Conservation (phyloP, 2,329 filamentous ascomycete species). For the Fusarium sp. region DNA sequence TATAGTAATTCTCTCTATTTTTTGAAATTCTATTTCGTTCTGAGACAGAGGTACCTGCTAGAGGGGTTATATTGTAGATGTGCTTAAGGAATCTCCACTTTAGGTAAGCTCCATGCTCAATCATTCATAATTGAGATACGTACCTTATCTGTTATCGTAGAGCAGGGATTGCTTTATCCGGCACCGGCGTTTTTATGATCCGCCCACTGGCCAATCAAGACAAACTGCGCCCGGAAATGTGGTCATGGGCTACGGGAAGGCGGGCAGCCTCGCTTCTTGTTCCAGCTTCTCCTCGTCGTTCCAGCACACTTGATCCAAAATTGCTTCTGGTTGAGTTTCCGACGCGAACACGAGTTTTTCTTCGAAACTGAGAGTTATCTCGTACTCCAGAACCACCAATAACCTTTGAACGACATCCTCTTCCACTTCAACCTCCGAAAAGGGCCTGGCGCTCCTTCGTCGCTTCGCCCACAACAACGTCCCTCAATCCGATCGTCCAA, state of each 20-base stretch:
- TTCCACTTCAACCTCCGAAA: conserved; percentile 8
- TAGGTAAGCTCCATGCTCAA: no score
- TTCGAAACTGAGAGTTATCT: neutral
- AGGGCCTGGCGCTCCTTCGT: conserved; percentile 31
- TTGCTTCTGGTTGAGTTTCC: conserved; percentile 31
- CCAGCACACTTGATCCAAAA: conserved; percentile 47
- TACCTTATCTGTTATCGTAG: conserved; percentile 23
- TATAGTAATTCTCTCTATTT: no score
- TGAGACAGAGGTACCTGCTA: no score
- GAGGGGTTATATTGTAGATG: no score
- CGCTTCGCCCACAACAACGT: conserved; percentile 37
- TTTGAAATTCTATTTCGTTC: no score
- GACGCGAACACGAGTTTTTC: conserved; percentile 24
- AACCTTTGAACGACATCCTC: neutral
- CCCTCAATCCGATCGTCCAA: conserved; percentile 27
- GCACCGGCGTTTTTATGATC: conserved; percentile 46
- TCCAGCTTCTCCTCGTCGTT: conserved; percentile 48
- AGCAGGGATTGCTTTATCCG: conserved; percentile 25
- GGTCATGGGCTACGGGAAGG: conserved; percentile 52
- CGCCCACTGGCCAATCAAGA: conserved; percentile 38
- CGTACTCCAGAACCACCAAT: neutral
- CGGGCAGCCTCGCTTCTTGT: conserved; percentile 52
- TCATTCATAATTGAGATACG: neutral
- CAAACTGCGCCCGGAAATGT: conserved; percentile 46
- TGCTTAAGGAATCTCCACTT: no score